These are phyloP conservation scores for Astrocystis sublimbata DNA, from an alignment of 495 filamentous ascomycete species.

Conservation along the genomic window DNA sequence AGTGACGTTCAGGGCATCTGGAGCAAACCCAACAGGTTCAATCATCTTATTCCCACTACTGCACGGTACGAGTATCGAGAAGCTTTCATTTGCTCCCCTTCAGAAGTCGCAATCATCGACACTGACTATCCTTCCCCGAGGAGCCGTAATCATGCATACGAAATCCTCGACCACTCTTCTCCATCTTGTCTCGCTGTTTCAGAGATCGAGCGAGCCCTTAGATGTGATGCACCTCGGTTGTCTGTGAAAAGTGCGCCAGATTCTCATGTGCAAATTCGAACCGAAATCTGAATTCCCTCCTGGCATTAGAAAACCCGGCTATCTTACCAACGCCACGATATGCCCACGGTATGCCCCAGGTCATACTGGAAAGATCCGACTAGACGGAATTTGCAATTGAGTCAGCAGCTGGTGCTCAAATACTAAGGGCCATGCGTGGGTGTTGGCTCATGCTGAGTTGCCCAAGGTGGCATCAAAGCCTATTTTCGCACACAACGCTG, in stretches of 20 bases:
- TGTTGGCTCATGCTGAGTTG: constrained; percentile 8
- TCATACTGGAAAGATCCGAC: not conserved
- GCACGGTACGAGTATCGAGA: not conserved
- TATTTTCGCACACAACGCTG: constrained; percentile 18
- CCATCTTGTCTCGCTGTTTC: not conserved
- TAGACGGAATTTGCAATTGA: not conserved
- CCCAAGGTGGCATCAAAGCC: constrained; percentile 15
- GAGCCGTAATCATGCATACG: not conserved
- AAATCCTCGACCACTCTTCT: not conserved
- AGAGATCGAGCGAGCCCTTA: too few species aligned
- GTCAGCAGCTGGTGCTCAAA: constrained; percentile 12
- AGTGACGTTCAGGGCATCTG: not conserved
- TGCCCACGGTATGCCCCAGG: constrained; percentile 2
- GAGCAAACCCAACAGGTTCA: constrained; percentile 2
- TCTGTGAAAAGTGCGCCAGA: too few species aligned
- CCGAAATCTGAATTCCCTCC: too few species aligned
- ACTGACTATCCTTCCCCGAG: not conserved
- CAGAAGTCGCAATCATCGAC: not conserved
- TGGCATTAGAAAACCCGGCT: too few species aligned
- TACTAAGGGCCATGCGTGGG: constrained; percentile 3
- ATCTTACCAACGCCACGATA: not conserved
- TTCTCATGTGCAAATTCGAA: too few species aligned
- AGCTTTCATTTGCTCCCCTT: not conserved
- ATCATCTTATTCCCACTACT: not conserved
- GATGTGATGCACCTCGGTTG: too few species aligned